phyloP scores from a whole-genome alignment of 768 basidiomycete genomes.

The Boletus reticulatus region DNA sequence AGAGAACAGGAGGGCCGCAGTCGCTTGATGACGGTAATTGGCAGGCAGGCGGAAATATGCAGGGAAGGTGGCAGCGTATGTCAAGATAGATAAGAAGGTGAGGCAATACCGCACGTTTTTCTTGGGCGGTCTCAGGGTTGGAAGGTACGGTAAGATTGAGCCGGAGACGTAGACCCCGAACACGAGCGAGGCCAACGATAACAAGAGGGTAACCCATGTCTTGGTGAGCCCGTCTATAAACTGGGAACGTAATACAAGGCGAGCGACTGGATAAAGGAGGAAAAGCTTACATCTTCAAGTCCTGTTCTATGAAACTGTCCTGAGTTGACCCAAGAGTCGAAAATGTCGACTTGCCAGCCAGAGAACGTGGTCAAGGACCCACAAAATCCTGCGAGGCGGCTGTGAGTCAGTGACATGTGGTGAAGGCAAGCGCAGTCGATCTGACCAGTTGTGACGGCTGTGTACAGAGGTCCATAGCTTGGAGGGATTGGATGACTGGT shows the following conservation, averaged over 20 bases:
- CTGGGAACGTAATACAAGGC: slow-evolving; percentile 39
- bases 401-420: neutral
- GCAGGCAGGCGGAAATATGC: slow-evolving; percentile 74
- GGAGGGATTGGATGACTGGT: slow-evolving; percentile 5
- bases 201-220: slow-evolving; percentile 71
- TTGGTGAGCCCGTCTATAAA: slow-evolving; percentile 85
- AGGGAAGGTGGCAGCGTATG: slow-evolving; percentile 74
- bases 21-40: slow-evolving; percentile 71
- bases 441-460: slow-evolving; percentile 81
- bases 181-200: slow-evolving; percentile 72
- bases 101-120: slow-evolving; percentile 48
- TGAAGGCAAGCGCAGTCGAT: neutral
- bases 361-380: slow-evolving; percentile 97
- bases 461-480: slow-evolving; percentile 88
- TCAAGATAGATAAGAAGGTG: slow-evolving; percentile 54
- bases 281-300: slow-evolving; percentile 63
- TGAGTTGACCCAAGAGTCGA: slow-evolving; percentile 79
- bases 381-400: slow-evolving; percentile 67
- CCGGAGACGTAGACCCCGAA: slow-evolving; percentile 69
- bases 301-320: slow-evolving; percentile 54
- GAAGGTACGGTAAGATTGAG: slow-evolving; percentile 40
- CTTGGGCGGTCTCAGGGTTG: slow-evolving; percentile 40
- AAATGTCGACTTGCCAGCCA: slow-evolving; percentile 89
- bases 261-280: neutral
- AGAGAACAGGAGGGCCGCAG: slow-evolving; percentile 84